Percentiles rank a stretch among this genome's conserved stretches.
Conservation (phyloP, 176 grass and related monocot genomes). For the Canna indica region DNA sequence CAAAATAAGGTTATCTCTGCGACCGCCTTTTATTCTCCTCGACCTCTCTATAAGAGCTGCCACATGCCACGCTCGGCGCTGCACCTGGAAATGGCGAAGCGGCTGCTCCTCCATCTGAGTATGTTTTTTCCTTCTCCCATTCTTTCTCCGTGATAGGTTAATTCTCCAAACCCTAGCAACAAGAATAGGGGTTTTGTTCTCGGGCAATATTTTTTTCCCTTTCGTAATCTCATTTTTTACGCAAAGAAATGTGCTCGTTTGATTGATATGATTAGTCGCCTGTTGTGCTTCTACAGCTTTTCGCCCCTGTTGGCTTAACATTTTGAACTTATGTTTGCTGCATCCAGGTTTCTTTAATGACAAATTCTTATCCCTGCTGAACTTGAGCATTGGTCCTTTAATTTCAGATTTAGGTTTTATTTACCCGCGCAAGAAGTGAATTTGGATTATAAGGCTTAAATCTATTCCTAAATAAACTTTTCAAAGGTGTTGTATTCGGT, state of each 20-base stretch:
- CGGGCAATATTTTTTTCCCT: not conserved
- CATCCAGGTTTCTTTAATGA: not conserved
- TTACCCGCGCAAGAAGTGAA: not conserved
- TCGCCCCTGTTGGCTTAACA: not conserved
- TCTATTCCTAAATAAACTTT: too few relatives aligned
- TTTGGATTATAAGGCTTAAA: not conserved
- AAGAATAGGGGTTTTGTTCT: not conserved
- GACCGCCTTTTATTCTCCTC: not conserved
- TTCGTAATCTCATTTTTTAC: not conserved
- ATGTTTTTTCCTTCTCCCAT: not conserved
- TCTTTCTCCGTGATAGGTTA: not conserved
- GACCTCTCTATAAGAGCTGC: not conserved
- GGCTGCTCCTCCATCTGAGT: constrained; percentile 46
- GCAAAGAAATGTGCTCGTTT: not conserved
- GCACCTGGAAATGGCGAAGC: constrained; percentile 44
- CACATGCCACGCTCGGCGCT: not conserved
- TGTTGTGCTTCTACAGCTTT: not conserved
- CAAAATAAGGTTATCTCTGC: not conserved
- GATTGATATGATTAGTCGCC: not conserved
- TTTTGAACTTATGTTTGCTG: not conserved
- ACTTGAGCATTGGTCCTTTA: not conserved
- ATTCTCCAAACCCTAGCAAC: not conserved
- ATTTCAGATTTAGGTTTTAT: not conserved
- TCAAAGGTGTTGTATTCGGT: too few relatives aligned
- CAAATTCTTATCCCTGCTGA: not conserved